phyloP scores from a whole-genome alignment of 1,139 yeast species.

The Debaryomycetaceae sp. region DNA sequence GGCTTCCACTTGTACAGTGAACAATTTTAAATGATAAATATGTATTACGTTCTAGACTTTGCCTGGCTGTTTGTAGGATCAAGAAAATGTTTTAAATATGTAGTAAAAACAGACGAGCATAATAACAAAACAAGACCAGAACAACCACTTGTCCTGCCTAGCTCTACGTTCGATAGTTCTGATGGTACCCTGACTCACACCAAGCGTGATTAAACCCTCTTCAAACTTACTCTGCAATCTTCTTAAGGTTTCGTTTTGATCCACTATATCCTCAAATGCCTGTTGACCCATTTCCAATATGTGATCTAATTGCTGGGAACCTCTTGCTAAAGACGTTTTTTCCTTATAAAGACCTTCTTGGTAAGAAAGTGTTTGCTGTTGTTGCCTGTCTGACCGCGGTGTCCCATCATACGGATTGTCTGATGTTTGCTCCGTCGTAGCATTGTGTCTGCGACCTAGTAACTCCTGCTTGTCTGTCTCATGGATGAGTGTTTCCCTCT shows the following conservation, averaged over 20 bases:
- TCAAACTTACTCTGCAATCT: slow-evolving; percentile 64
- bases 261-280: slow-evolving; percentile 82
- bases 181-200: slow-evolving; percentile 85
- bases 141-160: slow-evolving; percentile 84
- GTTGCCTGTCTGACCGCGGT: slow-evolving; percentile 21
- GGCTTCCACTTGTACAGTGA: neutral
- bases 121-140: slow-evolving; percentile 69
- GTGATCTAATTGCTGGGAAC: slow-evolving; percentile 81
- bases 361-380: slow-evolving; percentile 32
- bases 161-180: slow-evolving; percentile 79
- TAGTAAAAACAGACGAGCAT: slow-evolving; percentile 69
- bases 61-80: slow-evolving; percentile 5
- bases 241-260: slow-evolving; percentile 72
- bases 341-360: slow-evolving; percentile 72
- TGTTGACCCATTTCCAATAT: slow-evolving; percentile 86
- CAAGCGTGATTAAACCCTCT: slow-evolving; percentile 72
- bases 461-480: slow-evolving; percentile 57
- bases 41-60: too few species aligned
- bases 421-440: slow-evolving; percentile 21
- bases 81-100: slow-evolving; percentile 64
- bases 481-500: slow-evolving; percentile 59
- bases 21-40: too few species aligned
- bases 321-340: slow-evolving; percentile 59
- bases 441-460: slow-evolving; percentile 48
- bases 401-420: slow-evolving; percentile 64